Evolutionary conservation across 768 basidiomycete genomes (phyloP).

Genomic region (Porphyrellus cyaneotinctus): DNA sequence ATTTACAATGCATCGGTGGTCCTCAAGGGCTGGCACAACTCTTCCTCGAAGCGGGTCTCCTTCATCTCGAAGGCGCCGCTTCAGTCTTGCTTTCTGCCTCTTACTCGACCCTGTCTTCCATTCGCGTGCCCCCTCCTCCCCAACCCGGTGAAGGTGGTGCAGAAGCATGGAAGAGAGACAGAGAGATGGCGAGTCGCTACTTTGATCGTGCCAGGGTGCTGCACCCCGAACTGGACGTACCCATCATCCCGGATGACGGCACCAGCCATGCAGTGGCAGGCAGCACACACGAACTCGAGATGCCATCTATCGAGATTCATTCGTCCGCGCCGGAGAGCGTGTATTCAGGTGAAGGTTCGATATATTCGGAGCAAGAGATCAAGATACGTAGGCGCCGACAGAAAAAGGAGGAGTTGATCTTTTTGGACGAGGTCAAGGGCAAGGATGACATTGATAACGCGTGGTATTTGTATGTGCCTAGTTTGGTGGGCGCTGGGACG

Average conservation of each 20-base stretch:
- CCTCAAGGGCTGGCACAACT: conserved; percentile 64
- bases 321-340: conserved; percentile 26
- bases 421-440: conserved; percentile 41
- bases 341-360: conserved; percentile 24
- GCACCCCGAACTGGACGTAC: conserved; percentile 64
- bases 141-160: conserved; percentile 54
- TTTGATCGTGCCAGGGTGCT: conserved; percentile 67
- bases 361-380: conserved; percentile 30
- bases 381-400: conserved; percentile 44
- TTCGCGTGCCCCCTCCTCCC: conserved; percentile 57
- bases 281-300: conserved; percentile 47
- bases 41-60: conserved; percentile 72
- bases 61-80: conserved; percentile 79
- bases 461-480: conserved; percentile 79
- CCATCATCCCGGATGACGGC: conserved; percentile 53
- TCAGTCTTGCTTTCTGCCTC: conserved; percentile 67
- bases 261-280: conserved; percentile 24
- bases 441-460: conserved; percentile 60
- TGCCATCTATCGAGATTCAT: conserved; percentile 61
- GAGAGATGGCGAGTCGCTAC: conserved; percentile 63
- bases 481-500: conserved; percentile 79
- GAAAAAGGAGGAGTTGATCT: conserved; percentile 55
- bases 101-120: conserved; percentile 72
- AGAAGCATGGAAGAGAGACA: conserved; percentile 72
- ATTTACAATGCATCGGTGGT: conserved; percentile 64